These are phyloP conservation scores for Trichoderma harzianum DNA, from an alignment of 2,329 filamentous ascomycete genomes.

Conservation along the genomic window DNA sequence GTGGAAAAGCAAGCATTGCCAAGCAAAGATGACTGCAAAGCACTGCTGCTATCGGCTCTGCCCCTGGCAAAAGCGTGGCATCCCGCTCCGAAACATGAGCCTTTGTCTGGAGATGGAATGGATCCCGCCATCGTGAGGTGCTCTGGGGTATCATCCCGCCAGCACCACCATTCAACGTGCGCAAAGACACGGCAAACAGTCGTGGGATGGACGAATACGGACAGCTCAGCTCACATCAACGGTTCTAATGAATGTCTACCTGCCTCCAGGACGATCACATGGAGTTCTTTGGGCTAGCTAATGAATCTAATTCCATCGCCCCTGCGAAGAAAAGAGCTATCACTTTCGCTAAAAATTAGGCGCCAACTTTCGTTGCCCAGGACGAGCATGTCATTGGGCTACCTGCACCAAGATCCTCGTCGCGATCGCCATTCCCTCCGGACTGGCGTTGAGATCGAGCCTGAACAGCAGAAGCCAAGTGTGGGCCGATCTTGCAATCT, in stretches of 20 bases:
- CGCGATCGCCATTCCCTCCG: background rate
- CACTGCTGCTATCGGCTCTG: background rate
- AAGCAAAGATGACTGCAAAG: background rate
- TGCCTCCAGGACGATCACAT: background rate
- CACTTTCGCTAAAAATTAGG: background rate
- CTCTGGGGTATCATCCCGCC: background rate
- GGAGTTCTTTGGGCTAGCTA: background rate
- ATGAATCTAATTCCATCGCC: background rate
- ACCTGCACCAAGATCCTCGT: background rate
- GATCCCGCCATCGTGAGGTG: background rate
- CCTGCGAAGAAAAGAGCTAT: conserved; percentile 1
- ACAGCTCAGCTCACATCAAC: background rate
- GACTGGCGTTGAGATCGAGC: background rate
- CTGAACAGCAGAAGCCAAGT: background rate
- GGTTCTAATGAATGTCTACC: background rate
- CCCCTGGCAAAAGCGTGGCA: background rate
- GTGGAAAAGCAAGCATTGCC: background rate
- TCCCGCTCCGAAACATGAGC: background rate
- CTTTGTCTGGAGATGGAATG: background rate
- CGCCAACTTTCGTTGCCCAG: background rate
- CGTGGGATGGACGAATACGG: background rate
- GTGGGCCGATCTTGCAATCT: background rate
- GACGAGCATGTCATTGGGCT: background rate
- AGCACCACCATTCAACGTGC: background rate
- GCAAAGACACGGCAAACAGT: background rate